Percentiles rank a stretch among this genome's conserved stretches.
Evolutionary conservation across 345 rosid species (phyloP).

Genomic region (Ceriops zippeliana): DNA sequence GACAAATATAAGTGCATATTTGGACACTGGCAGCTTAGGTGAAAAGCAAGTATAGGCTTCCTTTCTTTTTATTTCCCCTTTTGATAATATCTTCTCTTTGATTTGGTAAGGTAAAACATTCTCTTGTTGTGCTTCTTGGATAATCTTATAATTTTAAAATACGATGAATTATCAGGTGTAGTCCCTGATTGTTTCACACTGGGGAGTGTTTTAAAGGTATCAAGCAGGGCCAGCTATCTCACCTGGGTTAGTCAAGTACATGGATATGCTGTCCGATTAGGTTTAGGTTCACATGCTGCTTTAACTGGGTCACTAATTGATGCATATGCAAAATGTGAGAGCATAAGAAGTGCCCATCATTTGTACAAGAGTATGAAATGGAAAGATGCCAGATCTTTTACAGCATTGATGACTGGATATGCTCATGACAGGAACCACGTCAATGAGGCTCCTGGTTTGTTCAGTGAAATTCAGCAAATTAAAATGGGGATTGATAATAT

Average conservation of each 20-base stretch:
- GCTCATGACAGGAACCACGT: conserved; percentile 29
- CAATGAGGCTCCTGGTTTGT: conserved; percentile 44
- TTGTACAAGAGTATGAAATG: conserved; percentile 32
- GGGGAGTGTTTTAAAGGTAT: conserved; percentile 61
- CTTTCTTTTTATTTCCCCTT: not conserved
- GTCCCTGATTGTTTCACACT: conserved; percentile 63
- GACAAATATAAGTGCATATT: not conserved
- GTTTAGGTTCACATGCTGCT: conserved; percentile 36
- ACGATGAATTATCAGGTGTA: conserved; percentile 37
- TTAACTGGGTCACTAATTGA: conserved; percentile 54
- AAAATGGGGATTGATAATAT: conserved; percentile 50
- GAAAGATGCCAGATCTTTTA: conserved; percentile 57
- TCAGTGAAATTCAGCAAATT: conserved; percentile 45
- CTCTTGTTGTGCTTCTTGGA: not conserved
- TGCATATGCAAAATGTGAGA: conserved; percentile 62
- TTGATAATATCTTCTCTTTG: not conserved
- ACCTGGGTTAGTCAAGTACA: conserved; percentile 48
- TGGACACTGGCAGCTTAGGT: not conserved
- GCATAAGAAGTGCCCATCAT: conserved; percentile 41
- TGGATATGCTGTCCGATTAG: conserved; percentile 43
- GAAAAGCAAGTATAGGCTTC: not conserved
- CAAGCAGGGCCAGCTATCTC: conserved; percentile 28
- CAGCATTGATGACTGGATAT: conserved; percentile 59
- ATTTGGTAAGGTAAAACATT: not conserved
- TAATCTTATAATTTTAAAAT: conserved; percentile 6